Base-by-base conservation (phyloP, 2,329 filamentous ascomycete species). In the Stylonectria norvegica region DNA sequence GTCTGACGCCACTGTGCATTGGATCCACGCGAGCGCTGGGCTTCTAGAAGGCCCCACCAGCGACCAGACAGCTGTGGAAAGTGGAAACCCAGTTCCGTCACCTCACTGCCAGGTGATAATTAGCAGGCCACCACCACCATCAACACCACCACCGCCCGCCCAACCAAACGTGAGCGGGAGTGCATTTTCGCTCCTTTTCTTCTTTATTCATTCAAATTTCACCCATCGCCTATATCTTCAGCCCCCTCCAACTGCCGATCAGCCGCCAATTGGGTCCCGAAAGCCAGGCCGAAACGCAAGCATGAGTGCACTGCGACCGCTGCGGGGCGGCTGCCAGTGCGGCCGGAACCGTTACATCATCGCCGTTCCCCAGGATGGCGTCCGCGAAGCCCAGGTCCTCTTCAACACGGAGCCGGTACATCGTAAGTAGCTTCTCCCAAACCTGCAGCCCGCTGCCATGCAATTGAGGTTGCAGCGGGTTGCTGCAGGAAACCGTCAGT, bases 271-370 rank as follows among this genome's bases (percentile, higher is more conserved):
- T 32, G 30, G n/a, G 7, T 8, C n/a, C 5, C 4, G n/a, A 30
- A 17, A 18, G 18, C 33, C 18, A 36, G 14, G n/a, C 33, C 35
- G 16, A 29, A 10, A 18, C 20, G 20, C 45, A 34, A 66, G 49
- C 40, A 78, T 78, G 75, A 71, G 60, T 57, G 60, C 64, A 36
- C 59, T 65, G 42, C 68, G 76, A 45, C 74, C 75, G 27, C 75
- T 95, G 42, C 80, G 77, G 49, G 89, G 89, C 56, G 79, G 82
- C 49, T 95, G 90, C 69, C 82, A 85, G 38, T 96, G 90, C 64
- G 89, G 89, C 42, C 81, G 90, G 46, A 95, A 93, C 59, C 76
- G 83, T 59, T 95, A 95, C 67, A 73, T 81, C 42, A 80, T 95
- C 52, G 67, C 78, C 32, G 73, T 91, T 17, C 89, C 89, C 2